Conservation (phyloP, 495 filamentous ascomycete genomes). For the Xylaria acuta region DNA sequence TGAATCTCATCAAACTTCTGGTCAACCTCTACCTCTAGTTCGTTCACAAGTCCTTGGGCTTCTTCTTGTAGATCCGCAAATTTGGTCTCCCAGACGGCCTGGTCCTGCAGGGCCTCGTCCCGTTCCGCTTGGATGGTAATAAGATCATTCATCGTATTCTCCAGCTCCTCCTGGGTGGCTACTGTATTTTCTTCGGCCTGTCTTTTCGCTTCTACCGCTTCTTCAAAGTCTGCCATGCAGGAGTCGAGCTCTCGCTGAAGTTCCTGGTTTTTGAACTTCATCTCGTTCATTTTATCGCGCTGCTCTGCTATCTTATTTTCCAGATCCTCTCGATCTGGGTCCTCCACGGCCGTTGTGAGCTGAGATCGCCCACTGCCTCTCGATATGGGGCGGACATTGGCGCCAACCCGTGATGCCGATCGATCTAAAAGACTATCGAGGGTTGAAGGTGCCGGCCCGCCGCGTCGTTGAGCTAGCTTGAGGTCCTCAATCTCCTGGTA, state of each 20-base stretch:
- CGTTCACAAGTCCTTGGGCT: constrained; percentile 81
- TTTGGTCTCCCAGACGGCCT: constrained; percentile 79
- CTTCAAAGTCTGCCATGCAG: constrained; percentile 69
- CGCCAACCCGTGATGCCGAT: constrained; percentile 82
- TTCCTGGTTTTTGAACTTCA: constrained; percentile 84
- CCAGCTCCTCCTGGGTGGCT: constrained; percentile 76
- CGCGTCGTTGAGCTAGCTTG: constrained; percentile 80
- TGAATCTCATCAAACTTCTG: constrained; percentile 75
- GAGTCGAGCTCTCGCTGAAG: constrained; percentile 77
- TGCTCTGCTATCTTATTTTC: constrained; percentile 83
- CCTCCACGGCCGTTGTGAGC: constrained; percentile 66
- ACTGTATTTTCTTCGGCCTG: constrained; percentile 64
- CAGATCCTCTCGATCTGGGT: constrained; percentile 82
- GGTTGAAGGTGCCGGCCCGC: constrained; percentile 63
- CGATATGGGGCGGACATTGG: constrained; percentile 68
- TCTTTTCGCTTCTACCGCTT: constrained; percentile 61
- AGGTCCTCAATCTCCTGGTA: constrained; percentile 98
- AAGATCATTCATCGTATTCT: constrained; percentile 77
- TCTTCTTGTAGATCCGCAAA: constrained; percentile 80
- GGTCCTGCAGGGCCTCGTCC: constrained; percentile 79
- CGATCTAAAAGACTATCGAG: constrained; percentile 93
- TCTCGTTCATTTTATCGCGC: constrained; percentile 81
- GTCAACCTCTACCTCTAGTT: constrained; percentile 79
- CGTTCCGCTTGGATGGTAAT: constrained; percentile 83
- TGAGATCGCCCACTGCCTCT: constrained; percentile 73